Conservation (phyloP, 371 early-diverging fungal genomes). For the Mortierella sp. region DNA sequence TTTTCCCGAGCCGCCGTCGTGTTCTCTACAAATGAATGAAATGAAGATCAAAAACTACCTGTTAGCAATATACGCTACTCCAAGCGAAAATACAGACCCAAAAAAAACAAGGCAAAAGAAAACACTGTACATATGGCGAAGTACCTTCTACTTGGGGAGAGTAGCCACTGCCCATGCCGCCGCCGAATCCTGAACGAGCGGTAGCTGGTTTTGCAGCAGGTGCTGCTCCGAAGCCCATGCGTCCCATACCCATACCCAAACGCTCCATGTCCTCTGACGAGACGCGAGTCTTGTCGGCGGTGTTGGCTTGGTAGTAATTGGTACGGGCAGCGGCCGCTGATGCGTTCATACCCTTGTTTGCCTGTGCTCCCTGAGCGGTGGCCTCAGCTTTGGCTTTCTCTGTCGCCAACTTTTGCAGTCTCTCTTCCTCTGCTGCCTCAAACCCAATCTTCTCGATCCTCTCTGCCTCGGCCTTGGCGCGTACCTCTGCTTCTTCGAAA, state of each 20-base stretch:
- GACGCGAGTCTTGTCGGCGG: slow-evolving; percentile 33
- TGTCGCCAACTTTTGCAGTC: slow-evolving; percentile 30
- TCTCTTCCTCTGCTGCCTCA: slow-evolving; percentile 73
- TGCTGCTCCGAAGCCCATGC: slow-evolving; percentile 75
- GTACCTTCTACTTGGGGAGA: slow-evolving; percentile 56
- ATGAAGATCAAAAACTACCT: not conserved
- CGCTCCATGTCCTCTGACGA: slow-evolving; percentile 74
- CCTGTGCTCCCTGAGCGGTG: slow-evolving; percentile 1
- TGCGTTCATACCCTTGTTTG: slow-evolving; percentile 12
- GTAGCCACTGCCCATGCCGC: slow-evolving; percentile 36
- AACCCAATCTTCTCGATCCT: slow-evolving; percentile 82
- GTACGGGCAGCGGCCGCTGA: slow-evolving; percentile 13
- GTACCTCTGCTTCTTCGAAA: slow-evolving; percentile 93
- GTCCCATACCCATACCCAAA: slow-evolving; percentile 87
- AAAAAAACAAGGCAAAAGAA: not conserved
- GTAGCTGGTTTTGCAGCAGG: slow-evolving; percentile 18
- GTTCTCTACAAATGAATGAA: slow-evolving; percentile 25
- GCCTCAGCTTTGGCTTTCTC: slow-evolving; percentile 39
- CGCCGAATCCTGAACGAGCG: slow-evolving; percentile 43
- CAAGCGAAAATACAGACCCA: not conserved
- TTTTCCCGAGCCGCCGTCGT: slow-evolving; percentile 66
- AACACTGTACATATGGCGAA: not conserved
- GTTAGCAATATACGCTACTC: not conserved
- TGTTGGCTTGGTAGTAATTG: slow-evolving; percentile 46
- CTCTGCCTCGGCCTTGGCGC: slow-evolving; percentile 85